Evolutionary conservation across 352 stramenopile genomes (phyloP).

Genomic region (Phytophthora sojae): DNA sequence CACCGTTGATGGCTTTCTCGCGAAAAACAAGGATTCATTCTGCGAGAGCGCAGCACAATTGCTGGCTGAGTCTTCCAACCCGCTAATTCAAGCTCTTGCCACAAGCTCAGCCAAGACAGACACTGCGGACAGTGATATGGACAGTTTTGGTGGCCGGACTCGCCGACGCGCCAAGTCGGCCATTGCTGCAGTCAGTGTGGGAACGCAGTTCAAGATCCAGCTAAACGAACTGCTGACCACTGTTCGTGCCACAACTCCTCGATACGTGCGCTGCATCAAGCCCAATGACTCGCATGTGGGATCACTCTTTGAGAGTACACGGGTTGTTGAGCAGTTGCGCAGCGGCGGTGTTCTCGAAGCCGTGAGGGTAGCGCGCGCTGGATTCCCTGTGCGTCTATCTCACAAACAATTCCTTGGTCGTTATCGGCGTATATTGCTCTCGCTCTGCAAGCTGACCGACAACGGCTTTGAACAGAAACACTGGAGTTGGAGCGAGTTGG

Average conservation of each 20-base stretch:
- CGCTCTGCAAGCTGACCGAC: conserved; percentile 33
- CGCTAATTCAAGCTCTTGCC: conserved; percentile 72
- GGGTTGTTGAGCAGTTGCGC: conserved; percentile 87
- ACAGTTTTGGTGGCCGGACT: conserved; percentile 29
- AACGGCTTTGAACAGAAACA: conserved; percentile 29
- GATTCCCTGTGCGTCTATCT: conserved; percentile 85
- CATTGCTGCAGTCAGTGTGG: conserved; percentile 77
- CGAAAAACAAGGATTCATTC: conserved; percentile 94
- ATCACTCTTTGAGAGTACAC: conserved; percentile 77
- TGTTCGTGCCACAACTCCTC: conserved; percentile 95
- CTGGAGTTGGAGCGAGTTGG: conserved; percentile 32
- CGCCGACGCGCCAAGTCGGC: conserved; percentile 61
- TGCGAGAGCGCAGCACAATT: conserved; percentile 71
- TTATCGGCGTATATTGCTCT: conserved; percentile 66
- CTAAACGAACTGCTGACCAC: conserved; percentile 94
- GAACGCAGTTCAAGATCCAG: conserved; percentile 95
- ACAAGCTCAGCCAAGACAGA: conserved; percentile 23
- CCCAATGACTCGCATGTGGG: conserved; percentile 93
- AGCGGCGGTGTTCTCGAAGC: conserved; percentile 90
- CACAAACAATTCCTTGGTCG: conserved; percentile 82
- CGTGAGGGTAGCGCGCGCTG: conserved; percentile 84
- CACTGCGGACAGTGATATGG: conserved; percentile 13
- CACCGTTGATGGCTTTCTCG: conserved; percentile 79
- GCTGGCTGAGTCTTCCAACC: conserved; percentile 60
- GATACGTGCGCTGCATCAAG: conserved; percentile 99